Conservation (phyloP, 768 basidiomycete species). For the Boletus subcaerulescens region DNA sequence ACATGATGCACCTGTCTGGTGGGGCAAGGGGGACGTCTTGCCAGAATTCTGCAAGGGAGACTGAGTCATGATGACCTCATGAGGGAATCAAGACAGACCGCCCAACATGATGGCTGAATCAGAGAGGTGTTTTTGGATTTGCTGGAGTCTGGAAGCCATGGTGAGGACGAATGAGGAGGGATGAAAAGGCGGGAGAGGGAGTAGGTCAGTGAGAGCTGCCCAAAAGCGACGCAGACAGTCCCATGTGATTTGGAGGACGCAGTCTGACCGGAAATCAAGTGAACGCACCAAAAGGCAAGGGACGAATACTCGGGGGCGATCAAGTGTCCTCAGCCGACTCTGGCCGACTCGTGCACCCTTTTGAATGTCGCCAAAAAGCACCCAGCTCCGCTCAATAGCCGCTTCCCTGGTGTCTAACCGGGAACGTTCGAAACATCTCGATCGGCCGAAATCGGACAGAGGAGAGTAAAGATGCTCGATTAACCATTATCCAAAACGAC, state of each 20-base stretch:
- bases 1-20: conserved; percentile 63
- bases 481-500: conserved; percentile 18
- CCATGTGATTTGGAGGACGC: conserved; percentile 21
- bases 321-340: neutral
- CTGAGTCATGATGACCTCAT: neutral
- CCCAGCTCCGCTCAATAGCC: too few species aligned
- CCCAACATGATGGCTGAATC: conserved; percentile 44
- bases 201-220: neutral
- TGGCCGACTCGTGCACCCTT: neutral
- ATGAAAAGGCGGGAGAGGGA: neutral
- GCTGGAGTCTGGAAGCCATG: conserved; percentile 61
- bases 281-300: neutral
- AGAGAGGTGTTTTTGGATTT: conserved; percentile 54
- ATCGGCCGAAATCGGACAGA: conserved; percentile 1
- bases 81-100: conserved; percentile 39
- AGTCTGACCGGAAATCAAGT: neutral
- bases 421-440: too few species aligned
- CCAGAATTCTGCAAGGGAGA: conserved; percentile 60
- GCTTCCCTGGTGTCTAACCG: neutral
- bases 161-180: conserved; percentile 1
- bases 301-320: too few species aligned
- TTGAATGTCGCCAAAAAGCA: neutral
- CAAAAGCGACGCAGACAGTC: neutral
- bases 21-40: conserved; percentile 76
- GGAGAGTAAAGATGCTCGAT: conserved; percentile 8